Evolutionary conservation across 306 rosid genomes (phyloP).

Genomic region (Trichosanthes truncata): DNA sequence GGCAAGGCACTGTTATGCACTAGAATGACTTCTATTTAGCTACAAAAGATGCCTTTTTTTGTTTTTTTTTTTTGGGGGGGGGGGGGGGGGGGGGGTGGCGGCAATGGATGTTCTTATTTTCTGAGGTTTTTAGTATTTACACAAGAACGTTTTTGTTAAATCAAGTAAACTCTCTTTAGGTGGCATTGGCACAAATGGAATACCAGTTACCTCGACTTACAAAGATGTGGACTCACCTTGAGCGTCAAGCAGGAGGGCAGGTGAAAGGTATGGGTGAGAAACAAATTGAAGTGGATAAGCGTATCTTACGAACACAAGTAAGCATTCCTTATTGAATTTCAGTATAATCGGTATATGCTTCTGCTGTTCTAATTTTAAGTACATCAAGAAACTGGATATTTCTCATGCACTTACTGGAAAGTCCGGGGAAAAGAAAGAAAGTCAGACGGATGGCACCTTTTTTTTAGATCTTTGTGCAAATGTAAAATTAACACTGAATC

Average conservation of each 20-base stretch:
- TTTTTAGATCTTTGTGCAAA: neutral
- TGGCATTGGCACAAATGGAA: constrained; percentile 95
- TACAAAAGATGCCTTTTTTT: neutral
- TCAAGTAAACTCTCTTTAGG: constrained; percentile 34
- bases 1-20: constrained; percentile 48
- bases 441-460: neutral
- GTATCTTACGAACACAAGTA: constrained; percentile 90
- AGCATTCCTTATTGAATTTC: constrained; percentile 13
- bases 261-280: constrained; percentile 99
- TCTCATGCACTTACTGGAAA: neutral
- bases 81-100: neutral
- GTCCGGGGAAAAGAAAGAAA: neutral
- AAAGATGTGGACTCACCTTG: constrained; percentile 98
- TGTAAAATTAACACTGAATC: neutral
- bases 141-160: neutral
- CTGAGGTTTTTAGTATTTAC: neutral
- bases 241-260: constrained; percentile 95
- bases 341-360: neutral
- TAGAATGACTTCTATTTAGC: neutral
- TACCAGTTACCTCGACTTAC: constrained; percentile 93
- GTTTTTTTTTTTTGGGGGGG: too few species aligned
- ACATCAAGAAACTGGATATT: neutral
- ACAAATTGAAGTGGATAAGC: constrained; percentile 95
- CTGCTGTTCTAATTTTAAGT: neutral
- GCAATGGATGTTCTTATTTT: neutral